Conservation (phyloP, 1,284 basidiomycete species). For the Marasmius oreades region DNA sequence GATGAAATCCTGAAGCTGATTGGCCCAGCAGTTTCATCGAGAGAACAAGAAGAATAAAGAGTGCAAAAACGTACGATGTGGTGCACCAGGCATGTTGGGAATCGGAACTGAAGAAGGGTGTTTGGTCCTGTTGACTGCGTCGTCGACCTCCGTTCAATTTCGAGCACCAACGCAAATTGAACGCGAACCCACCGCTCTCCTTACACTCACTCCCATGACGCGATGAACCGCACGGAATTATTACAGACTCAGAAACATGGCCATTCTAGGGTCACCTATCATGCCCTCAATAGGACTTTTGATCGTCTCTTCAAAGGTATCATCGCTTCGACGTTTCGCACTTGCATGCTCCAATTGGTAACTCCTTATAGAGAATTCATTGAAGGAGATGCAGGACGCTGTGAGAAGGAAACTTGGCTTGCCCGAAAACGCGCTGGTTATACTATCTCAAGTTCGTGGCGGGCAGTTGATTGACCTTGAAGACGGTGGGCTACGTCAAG, state of each 20-base stretch:
- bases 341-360: slow-evolving; percentile 9
- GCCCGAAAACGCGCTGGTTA: slow-evolving; percentile 33
- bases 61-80: slow-evolving; percentile 21
- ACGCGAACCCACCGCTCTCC: neutral
- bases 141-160: neutral
- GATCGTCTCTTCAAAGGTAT: slow-evolving; percentile 66
- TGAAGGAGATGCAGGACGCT: slow-evolving; percentile 51
- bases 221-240: slow-evolving; percentile 36
- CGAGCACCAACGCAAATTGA: no score
- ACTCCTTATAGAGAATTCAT: slow-evolving; percentile 46
- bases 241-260: slow-evolving; percentile 44
- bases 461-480: slow-evolving; percentile 59
- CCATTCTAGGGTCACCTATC: slow-evolving; percentile 54
- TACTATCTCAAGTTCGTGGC: slow-evolving; percentile 55
- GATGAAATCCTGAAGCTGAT: slow-evolving; percentile 73
- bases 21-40: neutral
- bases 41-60: slow-evolving; percentile 2
- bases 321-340: slow-evolving; percentile 1
- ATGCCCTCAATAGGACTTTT: slow-evolving; percentile 46
- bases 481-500: slow-evolving; percentile 52
- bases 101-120: neutral
- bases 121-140: slow-evolving; percentile 2
- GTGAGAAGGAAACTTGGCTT: slow-evolving; percentile 62
- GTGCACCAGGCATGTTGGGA: slow-evolving; percentile 6
- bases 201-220: slow-evolving; percentile 8